Conservation (phyloP, 495 filamentous ascomycete species). For the Xylaria telfairii region DNA sequence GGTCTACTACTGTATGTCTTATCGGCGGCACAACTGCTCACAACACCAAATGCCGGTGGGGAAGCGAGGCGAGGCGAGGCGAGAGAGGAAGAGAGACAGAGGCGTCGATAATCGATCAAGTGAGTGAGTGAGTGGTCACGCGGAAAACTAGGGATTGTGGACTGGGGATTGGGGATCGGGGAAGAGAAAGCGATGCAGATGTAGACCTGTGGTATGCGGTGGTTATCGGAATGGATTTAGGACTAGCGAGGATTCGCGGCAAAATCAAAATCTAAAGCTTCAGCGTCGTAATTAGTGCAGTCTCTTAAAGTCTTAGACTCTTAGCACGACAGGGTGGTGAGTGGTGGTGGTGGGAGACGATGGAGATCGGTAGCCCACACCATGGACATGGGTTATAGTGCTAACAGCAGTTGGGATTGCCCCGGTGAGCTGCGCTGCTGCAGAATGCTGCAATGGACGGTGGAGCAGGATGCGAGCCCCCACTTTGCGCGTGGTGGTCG, state of each 20-base stretch:
- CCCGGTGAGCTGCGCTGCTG: neutral
- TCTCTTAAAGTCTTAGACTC: neutral
- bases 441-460: neutral
- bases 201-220: conserved; percentile 1
- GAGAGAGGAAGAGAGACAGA: neutral
- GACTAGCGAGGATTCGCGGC: conserved; percentile 38
- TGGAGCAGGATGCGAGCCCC: neutral
- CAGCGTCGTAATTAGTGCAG: conserved; percentile 5
- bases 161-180: neutral
- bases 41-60: neutral
- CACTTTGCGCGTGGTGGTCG: neutral
- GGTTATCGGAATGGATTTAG: conserved; percentile 18
- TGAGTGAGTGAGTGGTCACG: conserved; percentile 4
- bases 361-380: conserved; percentile 39
- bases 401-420: conserved; percentile 23
- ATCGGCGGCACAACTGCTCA: neutral
- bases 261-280: conserved; percentile 36
- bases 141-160: neutral
- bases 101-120: conserved; percentile 1
- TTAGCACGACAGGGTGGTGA: neutral
- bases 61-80: neutral
- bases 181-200: conserved; percentile 7
- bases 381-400: conserved; percentile 34
- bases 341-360: conserved; percentile 9
- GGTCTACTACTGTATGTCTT: no score